Conservation (phyloP, 1,139 yeast species). For the Blastobotrys persicus region DNA sequence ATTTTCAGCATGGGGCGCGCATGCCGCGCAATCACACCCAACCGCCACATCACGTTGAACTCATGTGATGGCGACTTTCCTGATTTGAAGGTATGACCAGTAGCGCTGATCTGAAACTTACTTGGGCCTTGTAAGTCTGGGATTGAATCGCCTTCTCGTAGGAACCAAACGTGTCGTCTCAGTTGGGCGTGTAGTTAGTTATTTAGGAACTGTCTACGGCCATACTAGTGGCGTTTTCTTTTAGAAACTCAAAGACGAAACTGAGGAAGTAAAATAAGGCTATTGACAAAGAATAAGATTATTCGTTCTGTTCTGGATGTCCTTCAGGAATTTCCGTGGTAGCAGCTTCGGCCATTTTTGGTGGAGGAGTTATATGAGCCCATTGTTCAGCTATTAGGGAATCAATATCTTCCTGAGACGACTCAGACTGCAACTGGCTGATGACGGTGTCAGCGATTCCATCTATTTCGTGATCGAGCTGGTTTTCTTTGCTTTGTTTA, state of each 20-base stretch:
- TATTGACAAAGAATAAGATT: background rate
- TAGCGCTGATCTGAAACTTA: no score
- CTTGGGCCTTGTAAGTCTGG: no score
- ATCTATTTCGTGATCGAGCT: background rate
- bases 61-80: background rate
- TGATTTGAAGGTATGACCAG: no score
- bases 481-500: background rate
- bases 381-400: slow-evolving; percentile 22
- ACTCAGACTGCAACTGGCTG: background rate
- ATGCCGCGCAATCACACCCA: background rate
- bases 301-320: background rate
- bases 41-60: no score
- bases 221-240: no score
- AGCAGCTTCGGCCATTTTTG: slow-evolving; percentile 12
- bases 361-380: slow-evolving; percentile 26
- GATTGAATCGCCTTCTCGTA: no score
- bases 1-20: background rate
- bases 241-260: no score
- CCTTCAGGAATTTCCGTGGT: background rate
- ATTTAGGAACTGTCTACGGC: no score
- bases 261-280: background rate
- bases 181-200: no score
- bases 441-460: background rate
- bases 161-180: no score
- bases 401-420: slow-evolving; percentile 10